Evolutionary conservation across 1,284 basidiomycete species (phyloP).

Genomic region (Meripilus lineatus): DNA sequence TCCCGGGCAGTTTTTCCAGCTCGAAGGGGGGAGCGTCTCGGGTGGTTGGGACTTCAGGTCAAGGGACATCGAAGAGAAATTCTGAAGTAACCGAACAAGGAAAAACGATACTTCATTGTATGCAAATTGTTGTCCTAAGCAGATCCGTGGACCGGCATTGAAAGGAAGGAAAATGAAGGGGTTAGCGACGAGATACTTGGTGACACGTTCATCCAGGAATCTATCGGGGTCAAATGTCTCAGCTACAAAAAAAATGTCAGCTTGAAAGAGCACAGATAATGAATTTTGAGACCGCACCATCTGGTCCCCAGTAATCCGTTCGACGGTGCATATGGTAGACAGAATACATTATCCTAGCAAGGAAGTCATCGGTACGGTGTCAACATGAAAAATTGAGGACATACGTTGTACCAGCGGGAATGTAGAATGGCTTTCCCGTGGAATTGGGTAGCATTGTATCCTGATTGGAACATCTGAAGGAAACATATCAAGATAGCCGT

Average conservation of each 20-base stretch:
- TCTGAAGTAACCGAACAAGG: constrained; percentile 59
- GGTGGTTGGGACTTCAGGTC: constrained; percentile 27
- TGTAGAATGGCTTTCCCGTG: constrained; percentile 19
- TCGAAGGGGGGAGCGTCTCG: constrained; percentile 24
- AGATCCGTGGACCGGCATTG: constrained; percentile 45
- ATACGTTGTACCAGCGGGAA: constrained; percentile 19
- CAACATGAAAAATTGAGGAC: constrained; percentile 6
- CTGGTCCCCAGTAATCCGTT: constrained; percentile 27
- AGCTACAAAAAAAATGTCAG: constrained; percentile 26
- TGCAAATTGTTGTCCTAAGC: constrained; percentile 52
- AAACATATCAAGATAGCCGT: too few relatives aligned
- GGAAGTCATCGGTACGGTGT: background rate
- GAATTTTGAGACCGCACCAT: constrained; percentile 11
- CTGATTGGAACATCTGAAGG: background rate
- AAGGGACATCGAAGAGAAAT: constrained; percentile 42
- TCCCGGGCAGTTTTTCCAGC: constrained; percentile 27
- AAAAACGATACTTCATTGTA: constrained; percentile 68
- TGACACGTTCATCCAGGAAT: constrained; percentile 48
- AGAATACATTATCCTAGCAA: constrained; percentile 18
- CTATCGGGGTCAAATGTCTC: constrained; percentile 57
- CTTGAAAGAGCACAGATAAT: background rate
- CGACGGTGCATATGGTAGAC: constrained; percentile 26
- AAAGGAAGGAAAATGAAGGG: constrained; percentile 56
- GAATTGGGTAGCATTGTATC: constrained; percentile 4
- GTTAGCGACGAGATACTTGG: constrained; percentile 47